Conservation (phyloP, 129 eudicot genomes). For the Rutidosis leptorrhynchoides region DNA sequence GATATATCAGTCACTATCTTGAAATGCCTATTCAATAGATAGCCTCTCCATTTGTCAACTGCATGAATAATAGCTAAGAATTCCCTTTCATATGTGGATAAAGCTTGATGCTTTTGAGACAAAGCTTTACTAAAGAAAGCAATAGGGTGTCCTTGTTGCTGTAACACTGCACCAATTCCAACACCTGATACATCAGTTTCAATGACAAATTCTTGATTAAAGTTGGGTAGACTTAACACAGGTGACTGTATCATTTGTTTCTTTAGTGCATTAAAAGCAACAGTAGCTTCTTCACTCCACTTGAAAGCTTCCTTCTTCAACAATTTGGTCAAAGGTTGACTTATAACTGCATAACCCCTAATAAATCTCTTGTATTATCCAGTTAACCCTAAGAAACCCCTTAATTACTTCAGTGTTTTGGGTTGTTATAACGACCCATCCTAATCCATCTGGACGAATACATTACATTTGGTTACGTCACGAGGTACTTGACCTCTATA, state of each 20-base stretch:
- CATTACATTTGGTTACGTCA: too few relatives aligned
- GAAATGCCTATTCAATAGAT: background rate
- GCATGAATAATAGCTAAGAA: background rate
- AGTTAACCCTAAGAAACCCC: background rate
- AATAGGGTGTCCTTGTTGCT: background rate
- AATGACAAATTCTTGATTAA: too few relatives aligned
- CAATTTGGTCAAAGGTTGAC: background rate
- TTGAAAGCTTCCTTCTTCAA: background rate
- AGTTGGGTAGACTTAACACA: background rate
- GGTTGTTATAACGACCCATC: too few relatives aligned
- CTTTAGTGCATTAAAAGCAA: background rate
- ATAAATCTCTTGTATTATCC: too few relatives aligned
- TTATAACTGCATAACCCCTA: background rate
- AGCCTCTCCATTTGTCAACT: background rate
- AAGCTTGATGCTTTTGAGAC: background rate
- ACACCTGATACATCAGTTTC: background rate
- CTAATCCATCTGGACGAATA: too few relatives aligned
- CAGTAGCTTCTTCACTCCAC: background rate
- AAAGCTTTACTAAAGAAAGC: background rate
- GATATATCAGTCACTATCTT: background rate
- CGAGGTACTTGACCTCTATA: too few relatives aligned
- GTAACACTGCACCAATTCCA: background rate
- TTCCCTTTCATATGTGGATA: background rate
- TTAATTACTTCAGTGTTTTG: too few relatives aligned
- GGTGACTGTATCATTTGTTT: background rate